Conservation (phyloP, 179 eudicot species). For the Carnegiea gigantea region DNA sequence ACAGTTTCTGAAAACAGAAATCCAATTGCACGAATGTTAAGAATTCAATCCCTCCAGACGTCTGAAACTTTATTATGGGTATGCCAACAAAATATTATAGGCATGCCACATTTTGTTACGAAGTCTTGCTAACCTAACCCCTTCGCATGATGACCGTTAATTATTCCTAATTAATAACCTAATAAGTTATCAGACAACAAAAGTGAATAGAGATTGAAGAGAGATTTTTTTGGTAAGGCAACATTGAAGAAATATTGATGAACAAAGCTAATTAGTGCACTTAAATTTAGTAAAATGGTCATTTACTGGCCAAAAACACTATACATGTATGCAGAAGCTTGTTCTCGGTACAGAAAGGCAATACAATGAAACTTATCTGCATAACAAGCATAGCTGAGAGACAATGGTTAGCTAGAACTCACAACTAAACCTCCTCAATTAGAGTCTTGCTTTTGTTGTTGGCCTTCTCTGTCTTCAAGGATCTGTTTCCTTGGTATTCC, state of each 20-base stretch:
- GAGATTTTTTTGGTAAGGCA: no score
- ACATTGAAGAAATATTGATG: no score
- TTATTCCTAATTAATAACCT: background rate
- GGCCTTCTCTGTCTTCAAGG: constrained; percentile 22
- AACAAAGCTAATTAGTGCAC: background rate
- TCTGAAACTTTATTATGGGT: no score
- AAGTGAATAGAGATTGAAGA: no score
- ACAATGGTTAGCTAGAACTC: background rate
- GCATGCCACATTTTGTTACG: no score
- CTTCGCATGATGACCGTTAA: no score
- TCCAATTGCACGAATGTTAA: no score
- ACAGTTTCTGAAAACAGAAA: no score
- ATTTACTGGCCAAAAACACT: background rate
- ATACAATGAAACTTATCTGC: background rate
- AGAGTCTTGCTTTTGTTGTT: constrained; percentile 30
- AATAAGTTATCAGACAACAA: background rate
- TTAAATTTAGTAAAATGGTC: background rate
- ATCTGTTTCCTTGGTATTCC: constrained; percentile 37
- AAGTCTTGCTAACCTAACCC: no score
- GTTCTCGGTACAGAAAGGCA: background rate
- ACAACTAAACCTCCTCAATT: constrained; percentile 46
- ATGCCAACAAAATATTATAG: no score
- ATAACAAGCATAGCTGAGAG: background rate
- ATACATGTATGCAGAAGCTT: background rate
- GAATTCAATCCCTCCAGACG: no score